These are phyloP conservation scores for Emericellopsis cladophorae DNA, from an alignment of 2,329 filamentous ascomycete genomes.

Conservation along the genomic window DNA sequence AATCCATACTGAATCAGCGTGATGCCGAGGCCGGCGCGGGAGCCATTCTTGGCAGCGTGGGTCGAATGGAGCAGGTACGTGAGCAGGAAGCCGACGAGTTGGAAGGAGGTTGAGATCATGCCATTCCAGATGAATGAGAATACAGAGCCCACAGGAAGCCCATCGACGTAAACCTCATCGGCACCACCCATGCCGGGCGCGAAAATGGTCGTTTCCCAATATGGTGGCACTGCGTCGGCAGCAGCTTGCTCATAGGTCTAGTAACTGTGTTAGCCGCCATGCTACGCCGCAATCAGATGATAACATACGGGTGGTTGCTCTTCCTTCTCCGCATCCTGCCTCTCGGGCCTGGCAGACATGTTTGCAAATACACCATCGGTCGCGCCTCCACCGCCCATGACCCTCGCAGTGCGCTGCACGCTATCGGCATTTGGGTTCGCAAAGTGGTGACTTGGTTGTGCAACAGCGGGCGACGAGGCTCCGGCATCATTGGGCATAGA, in stretches of 20 bases:
- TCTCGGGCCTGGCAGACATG: conserved; percentile 77
- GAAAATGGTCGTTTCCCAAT: conserved; percentile 98
- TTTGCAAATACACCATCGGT: conserved; percentile 97
- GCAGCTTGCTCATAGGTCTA: conserved; percentile 98
- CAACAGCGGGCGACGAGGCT: conserved; percentile 11
- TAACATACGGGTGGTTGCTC: conserved; percentile 80
- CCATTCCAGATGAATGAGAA: conserved; percentile 86
- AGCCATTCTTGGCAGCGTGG: conserved; percentile 95
- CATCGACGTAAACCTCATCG: conserved; percentile 94
- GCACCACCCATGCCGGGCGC: conserved; percentile 80
- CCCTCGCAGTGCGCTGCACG: conserved; percentile 8
- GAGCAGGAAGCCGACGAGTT: conserved; percentile 91
- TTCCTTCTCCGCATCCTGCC: conserved; percentile 65
- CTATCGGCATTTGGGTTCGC: background rate
- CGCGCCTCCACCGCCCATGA: conserved; percentile 62
- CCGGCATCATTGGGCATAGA: conserved; percentile 13
- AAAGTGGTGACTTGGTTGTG: conserved; percentile 7
- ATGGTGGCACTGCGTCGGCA: conserved; percentile 87
- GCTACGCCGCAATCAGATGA: background rate
- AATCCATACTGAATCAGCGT: conserved; percentile 96
- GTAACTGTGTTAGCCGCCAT: conserved; percentile 17
- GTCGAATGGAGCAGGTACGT: conserved; percentile 97
- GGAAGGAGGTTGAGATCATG: conserved; percentile 96
- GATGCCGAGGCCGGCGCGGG: conserved; percentile 84
- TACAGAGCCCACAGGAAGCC: conserved; percentile 78